phyloP scores from a whole-genome alignment of 2,329 filamentous ascomycete genomes.

The Clarireedia homoeocarpa region DNA sequence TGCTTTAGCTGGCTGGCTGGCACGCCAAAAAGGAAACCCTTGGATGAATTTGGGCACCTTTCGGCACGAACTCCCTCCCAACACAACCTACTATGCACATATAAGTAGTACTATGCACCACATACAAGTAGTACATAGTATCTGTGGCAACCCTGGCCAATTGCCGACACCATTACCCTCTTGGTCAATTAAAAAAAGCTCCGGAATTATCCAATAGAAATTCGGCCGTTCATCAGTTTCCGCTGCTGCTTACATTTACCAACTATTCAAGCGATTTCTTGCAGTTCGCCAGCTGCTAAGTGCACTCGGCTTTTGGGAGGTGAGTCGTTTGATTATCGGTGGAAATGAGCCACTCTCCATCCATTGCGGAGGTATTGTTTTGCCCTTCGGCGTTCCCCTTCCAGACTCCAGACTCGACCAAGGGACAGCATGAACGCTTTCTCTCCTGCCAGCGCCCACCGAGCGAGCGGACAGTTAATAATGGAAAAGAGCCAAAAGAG shows the following conservation, averaged over 20 bases:
- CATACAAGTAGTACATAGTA: too few species aligned
- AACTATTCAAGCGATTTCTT: neutral
- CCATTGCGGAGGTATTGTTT: too few species aligned
- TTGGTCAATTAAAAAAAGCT: neutral
- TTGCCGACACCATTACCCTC: neutral
- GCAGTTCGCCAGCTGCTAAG: neutral
- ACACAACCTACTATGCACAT: neutral
- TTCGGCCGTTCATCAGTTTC: neutral
- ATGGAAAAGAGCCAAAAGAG: too few species aligned
- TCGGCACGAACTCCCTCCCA: constrained; percentile 5
- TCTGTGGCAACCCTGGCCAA: neutral
- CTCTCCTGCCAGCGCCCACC: too few species aligned
- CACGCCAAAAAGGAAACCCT: neutral
- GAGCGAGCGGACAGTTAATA: too few species aligned
- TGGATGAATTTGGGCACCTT: constrained; percentile 3
- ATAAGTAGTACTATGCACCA: too few species aligned
- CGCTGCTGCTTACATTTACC: neutral
- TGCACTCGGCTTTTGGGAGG: neutral
- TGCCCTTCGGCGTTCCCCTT: too few species aligned
- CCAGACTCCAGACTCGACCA: too few species aligned
- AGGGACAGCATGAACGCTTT: too few species aligned
- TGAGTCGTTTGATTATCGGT: too few species aligned
- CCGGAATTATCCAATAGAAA: neutral
- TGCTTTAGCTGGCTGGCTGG: neutral
- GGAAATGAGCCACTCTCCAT: too few species aligned